A percentile compares a stretch with the other conserved stretches of the same genome.
phyloP scores from a whole-genome alignment of 2,329 filamentous ascomycete genomes.

The Parafenestella ontariensis region DNA sequence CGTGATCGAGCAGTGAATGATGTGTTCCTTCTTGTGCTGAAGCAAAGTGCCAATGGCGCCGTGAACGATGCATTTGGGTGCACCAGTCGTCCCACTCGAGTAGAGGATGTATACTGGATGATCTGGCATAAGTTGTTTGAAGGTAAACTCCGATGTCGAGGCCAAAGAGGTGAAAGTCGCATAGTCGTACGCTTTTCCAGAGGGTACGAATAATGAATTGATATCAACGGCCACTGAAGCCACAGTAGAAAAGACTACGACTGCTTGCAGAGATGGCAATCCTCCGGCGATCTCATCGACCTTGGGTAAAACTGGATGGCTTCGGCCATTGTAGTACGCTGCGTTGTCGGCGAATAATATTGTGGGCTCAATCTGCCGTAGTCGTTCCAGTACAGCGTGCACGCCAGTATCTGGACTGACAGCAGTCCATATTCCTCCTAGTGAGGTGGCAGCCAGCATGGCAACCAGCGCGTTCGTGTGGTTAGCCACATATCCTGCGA shows the following conservation, averaged over 20 bases:
- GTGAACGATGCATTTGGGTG: slow-evolving; percentile 94
- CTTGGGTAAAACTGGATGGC: slow-evolving; percentile 81
- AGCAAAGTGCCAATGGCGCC: slow-evolving; percentile 87
- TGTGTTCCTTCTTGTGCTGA: slow-evolving; percentile 97
- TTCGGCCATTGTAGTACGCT: slow-evolving; percentile 88
- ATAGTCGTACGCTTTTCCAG: slow-evolving; percentile 48
- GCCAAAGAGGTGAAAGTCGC: slow-evolving; percentile 52
- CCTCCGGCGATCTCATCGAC: slow-evolving; percentile 75
- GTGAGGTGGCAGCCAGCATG: slow-evolving; percentile 80
- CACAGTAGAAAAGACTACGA: slow-evolving; percentile 77
- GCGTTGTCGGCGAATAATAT: slow-evolving; percentile 88
- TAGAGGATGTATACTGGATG: slow-evolving; percentile 95
- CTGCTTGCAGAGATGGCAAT: slow-evolving; percentile 70
- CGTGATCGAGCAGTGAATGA: slow-evolving; percentile 82
- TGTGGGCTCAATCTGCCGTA: slow-evolving; percentile 83
- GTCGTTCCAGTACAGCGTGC: slow-evolving; percentile 84
- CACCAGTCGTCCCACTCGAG: slow-evolving; percentile 85
- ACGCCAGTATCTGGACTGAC: slow-evolving; percentile 93
- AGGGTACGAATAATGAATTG: slow-evolving; percentile 49
- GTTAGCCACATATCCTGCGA: slow-evolving; percentile 83
- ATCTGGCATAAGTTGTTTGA: slow-evolving; percentile 80
- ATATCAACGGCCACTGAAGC: slow-evolving; percentile 49
- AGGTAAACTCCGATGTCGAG: slow-evolving; percentile 51
- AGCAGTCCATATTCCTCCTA: slow-evolving; percentile 92
- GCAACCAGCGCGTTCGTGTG: slow-evolving; percentile 86